Evolutionary conservation across 2,329 filamentous ascomycete species (phyloP), one percentile per base, ranked within the genome.

Genomic region (Penicillium griseofulvum): DNA sequence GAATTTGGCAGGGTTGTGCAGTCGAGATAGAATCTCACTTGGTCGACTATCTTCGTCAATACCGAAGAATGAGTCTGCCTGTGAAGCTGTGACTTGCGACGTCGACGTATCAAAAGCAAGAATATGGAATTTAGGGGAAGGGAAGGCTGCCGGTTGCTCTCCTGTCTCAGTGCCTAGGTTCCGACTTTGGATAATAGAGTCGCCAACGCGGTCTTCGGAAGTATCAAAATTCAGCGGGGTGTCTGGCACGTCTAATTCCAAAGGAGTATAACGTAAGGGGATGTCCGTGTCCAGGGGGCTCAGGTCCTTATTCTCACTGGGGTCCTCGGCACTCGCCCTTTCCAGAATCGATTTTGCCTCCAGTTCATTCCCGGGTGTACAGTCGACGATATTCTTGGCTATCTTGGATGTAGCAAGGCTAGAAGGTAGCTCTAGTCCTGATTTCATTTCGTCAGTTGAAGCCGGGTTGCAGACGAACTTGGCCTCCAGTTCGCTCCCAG

Each of bases 1-100:
- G 43, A 78, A 78, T 34, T 71, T 73, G n/a, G 71, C 70, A 3
- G 75, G 71, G 26, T 73, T 70, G 33, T 74, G 69, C 8, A 79
- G 61, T 11, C 65, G 69, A 17, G 70, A 62, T 8, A 78, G 62
- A 6, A 76, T 63, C 12, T 74, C 68, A n/a, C 66, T 61, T 7
- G 71, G 66, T 49, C 68, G 66, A 1, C 59, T 45, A 29, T 52
- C 48, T 12, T 69, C 64, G 17, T 62, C 57, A 6, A 62, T 52
- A 9, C 63, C 52, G 42, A 69, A 67, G 24, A 73, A 74, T 11
- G 70, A 69, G 29, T 63, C 68, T 26, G 72, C 68, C 37, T 71
- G 66, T 5, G 71, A 66, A 24, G 67, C 64, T 16, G 58, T 69
- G 2, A 76, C 60, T 52, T 66, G 52, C 6, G 62, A 60, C 5